phyloP scores from a whole-genome alignment of 768 basidiomycete species.

The Boletus vinaceobasis region DNA sequence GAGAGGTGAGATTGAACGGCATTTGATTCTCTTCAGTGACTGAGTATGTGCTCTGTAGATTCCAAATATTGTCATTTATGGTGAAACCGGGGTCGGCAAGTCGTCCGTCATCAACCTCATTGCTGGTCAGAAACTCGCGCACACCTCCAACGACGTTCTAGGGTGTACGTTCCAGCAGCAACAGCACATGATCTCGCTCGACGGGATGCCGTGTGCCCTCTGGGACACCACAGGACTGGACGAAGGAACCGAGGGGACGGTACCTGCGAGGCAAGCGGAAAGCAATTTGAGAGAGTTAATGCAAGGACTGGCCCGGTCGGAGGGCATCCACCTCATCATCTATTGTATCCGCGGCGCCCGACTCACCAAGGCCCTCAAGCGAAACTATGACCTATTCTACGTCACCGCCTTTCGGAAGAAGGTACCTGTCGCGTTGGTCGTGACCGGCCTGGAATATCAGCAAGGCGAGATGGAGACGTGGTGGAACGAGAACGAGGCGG shows the following conservation, averaged over 20 bases:
- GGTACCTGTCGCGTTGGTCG: conserved; percentile 34
- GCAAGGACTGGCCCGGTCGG: not conserved
- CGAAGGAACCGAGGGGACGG: not conserved
- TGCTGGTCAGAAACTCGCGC: not conserved
- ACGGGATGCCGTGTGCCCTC: not conserved
- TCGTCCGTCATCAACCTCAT: conserved; percentile 11
- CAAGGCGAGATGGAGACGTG: conserved; percentile 20
- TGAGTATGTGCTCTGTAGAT: not conserved
- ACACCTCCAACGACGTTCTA: not conserved
- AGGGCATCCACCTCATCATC: not conserved
- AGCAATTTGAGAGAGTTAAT: not conserved
- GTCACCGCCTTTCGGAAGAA: conserved; percentile 30
- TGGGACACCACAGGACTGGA: conserved; percentile 2
- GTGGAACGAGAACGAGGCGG: conserved; percentile 25
- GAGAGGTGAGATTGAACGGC: not conserved
- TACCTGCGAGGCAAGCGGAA: not conserved
- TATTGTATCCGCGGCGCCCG: not conserved
- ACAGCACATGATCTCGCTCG: not conserved
- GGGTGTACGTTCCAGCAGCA: conserved; percentile 4
- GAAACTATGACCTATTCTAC: conserved; percentile 34
- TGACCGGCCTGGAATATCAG: conserved; percentile 35
- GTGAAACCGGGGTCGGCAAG: conserved; percentile 5
- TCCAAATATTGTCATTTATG: conserved; percentile 7
- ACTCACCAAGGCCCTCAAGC: conserved; percentile 5
- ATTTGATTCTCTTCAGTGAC: too few relatives aligned